Conservation (phyloP, 345 rosid species). For the Cardiospermum halicacabum region DNA sequence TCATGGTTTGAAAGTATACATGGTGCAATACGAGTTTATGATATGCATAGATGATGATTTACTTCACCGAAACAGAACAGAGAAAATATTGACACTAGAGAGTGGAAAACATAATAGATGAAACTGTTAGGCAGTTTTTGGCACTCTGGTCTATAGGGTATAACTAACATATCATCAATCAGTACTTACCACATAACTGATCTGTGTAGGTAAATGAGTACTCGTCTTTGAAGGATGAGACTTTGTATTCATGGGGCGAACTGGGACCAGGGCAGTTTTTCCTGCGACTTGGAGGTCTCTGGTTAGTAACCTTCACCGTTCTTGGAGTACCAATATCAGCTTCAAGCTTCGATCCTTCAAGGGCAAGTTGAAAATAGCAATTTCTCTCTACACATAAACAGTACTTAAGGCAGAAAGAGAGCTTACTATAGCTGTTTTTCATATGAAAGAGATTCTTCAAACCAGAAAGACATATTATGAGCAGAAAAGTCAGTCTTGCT, state of each 20-base stretch:
- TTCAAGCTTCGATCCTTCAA: conserved; percentile 94
- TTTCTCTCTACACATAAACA: not conserved
- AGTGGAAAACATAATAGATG: not conserved
- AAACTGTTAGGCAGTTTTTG: not conserved
- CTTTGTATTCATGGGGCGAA: conserved; percentile 87
- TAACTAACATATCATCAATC: not conserved
- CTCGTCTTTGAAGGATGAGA: conserved; percentile 74
- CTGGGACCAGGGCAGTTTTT: conserved; percentile 57
- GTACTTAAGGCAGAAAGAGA: not conserved
- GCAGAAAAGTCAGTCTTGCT: not conserved
- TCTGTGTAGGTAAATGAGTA: conserved; percentile 77
- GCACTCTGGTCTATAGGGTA: not conserved
- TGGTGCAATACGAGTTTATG: not conserved
- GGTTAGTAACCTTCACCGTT: conserved; percentile 68
- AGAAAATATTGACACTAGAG: not conserved
- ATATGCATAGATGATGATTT: not conserved
- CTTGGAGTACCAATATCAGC: conserved; percentile 93
- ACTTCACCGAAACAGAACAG: not conserved
- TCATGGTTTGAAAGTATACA: not conserved
- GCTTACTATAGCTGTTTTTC: not conserved
- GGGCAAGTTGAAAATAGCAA: conserved; percentile 32
- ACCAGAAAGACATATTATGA: not conserved
- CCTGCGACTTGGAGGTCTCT: conserved; percentile 86
- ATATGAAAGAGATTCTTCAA: not conserved
- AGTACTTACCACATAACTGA: conserved; percentile 15